Evolutionary conservation across 805 yeast genomes (phyloP), one percentile per base, ranked within the genome.

Genomic region (Candida sithepensis): DNA sequence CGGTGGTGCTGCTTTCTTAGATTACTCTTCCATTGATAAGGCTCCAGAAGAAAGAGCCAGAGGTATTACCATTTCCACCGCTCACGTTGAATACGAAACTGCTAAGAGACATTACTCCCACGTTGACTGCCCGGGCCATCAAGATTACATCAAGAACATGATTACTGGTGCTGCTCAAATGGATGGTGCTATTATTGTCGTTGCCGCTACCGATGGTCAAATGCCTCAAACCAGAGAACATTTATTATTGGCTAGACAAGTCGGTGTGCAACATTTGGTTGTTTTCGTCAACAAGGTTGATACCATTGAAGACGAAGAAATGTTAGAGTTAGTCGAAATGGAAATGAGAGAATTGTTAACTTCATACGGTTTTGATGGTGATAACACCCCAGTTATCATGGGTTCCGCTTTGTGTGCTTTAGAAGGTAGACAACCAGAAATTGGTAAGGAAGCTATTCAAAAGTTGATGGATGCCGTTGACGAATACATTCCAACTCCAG

Each of bases 141-240:
- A 96, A 57, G 98, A 92, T 79, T 92, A 91, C 75, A 92, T 92
- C 74, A 92, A 92, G 79, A 92, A 92, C 74, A 92, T 92, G 98
- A 92, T 92, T 71, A 89, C 97, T 58, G 98, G 98, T 84, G 97
- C 98, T 64, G 97, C 98, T 63, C 96, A 92, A 72, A 91, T 91
- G 97, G 98, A 92, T 72, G 97, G 98, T 79, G 98, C 97, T 59
- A 91, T 92, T 63, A 92, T 92, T 75, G 98, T 92, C 53, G 98
- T 94, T 71, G 99, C 98, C 65, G 99, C 99, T 55, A 78, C 96
- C 49, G 99, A 94, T 67, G 99, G 99, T 66, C 96, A 90, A 76
- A 94, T 92, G 98, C 98, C 97, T 67, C 99, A 94, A 78, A 94
- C 99, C 60, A 88, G 98, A 78, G 99, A 94, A 78, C 99, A 94